These are phyloP conservation scores for Zalaria obscura DNA, from an alignment of 2,329 filamentous ascomycete species.

Conservation along the genomic window DNA sequence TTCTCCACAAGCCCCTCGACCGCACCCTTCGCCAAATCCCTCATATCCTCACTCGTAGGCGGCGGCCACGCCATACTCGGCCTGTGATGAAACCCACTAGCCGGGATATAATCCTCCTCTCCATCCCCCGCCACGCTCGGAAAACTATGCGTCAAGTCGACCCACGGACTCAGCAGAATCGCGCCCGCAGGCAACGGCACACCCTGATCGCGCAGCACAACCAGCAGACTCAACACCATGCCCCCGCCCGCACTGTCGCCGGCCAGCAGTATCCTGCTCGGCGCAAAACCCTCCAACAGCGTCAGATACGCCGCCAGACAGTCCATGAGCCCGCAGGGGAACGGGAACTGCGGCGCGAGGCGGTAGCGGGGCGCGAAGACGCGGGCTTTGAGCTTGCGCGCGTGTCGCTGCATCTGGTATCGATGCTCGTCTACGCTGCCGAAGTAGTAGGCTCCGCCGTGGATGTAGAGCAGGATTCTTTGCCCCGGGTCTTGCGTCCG, in stretches of 20 bases:
- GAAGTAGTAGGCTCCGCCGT: conserved; percentile 92
- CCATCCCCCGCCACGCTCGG: conserved; percentile 67
- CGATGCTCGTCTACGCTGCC: conserved; percentile 91
- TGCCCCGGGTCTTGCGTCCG: conserved; percentile 45
- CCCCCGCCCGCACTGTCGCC: conserved; percentile 91
- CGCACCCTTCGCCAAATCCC: conserved; percentile 4
- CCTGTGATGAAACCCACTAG: conserved; percentile 76
- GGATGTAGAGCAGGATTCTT: conserved; percentile 83
- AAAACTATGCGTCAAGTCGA: conserved; percentile 89
- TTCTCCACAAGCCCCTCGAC: neutral
- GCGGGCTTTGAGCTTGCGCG: conserved; percentile 79
- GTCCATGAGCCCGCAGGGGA: conserved; percentile 84
- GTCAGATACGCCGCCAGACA: conserved; percentile 80
- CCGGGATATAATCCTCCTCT: conserved; percentile 74
- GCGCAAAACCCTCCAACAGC: conserved; percentile 60
- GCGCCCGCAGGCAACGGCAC: conserved; percentile 79
- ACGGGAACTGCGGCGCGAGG: conserved; percentile 84
- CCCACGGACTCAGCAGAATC: conserved; percentile 88
- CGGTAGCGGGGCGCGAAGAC: conserved; percentile 79
- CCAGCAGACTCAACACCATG: conserved; percentile 69
- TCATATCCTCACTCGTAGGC: conserved; percentile 62
- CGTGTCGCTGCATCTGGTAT: conserved; percentile 96
- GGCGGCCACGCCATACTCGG: conserved; percentile 89
- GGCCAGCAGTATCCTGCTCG: conserved; percentile 70
- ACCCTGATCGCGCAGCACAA: conserved; percentile 67